Evolutionary conservation across 2,329 filamentous ascomycete genomes (phyloP).

Genomic region (Epichloe festucae): DNA sequence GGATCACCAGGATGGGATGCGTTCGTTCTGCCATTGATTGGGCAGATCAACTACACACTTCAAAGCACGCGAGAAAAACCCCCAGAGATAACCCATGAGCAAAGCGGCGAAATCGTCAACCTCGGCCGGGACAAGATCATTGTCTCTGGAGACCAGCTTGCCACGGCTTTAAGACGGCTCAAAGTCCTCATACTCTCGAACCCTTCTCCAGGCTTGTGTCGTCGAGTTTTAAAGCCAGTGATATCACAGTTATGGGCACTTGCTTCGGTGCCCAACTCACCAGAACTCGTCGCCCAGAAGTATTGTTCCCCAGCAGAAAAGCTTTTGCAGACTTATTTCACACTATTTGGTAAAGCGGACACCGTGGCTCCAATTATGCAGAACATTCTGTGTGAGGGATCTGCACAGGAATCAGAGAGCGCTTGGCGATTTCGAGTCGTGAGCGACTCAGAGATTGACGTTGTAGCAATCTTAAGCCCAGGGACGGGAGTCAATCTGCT

Average conservation of each 20-base stretch:
- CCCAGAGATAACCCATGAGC: slow-evolving; percentile 8
- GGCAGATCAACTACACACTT: slow-evolving; percentile 33
- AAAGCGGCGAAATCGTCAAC: slow-evolving; percentile 29
- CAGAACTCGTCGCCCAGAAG: slow-evolving; percentile 20
- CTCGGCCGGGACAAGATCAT: slow-evolving; percentile 30
- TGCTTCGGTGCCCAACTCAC: slow-evolving; percentile 33
- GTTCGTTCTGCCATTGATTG: slow-evolving; percentile 46
- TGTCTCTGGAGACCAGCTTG: slow-evolving; percentile 34
- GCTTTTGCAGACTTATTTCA: slow-evolving; percentile 44
- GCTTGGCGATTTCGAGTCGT: slow-evolving; percentile 41
- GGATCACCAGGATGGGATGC: slow-evolving; percentile 47
- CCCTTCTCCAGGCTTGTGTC: slow-evolving; percentile 52
- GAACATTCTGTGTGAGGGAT: slow-evolving; percentile 44
- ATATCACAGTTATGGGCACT: slow-evolving; percentile 52
- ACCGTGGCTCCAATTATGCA: slow-evolving; percentile 36
- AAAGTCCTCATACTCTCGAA: slow-evolving; percentile 46
- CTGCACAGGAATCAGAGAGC: slow-evolving; percentile 14
- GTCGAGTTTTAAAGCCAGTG: slow-evolving; percentile 44
- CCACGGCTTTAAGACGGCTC: slow-evolving; percentile 40
- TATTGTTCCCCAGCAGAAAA: slow-evolving; percentile 33
- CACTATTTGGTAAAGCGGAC: slow-evolving; percentile 38
- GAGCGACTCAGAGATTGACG: slow-evolving; percentile 36
- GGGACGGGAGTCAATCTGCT: slow-evolving; percentile 24
- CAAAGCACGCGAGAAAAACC: background rate
- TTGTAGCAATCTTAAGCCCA: slow-evolving; percentile 21